A percentile compares a stretch with the other conserved stretches of the same genome.
Conservation (phyloP, 2,329 filamentous ascomycete species). For the Boeremia exigua region DNA sequence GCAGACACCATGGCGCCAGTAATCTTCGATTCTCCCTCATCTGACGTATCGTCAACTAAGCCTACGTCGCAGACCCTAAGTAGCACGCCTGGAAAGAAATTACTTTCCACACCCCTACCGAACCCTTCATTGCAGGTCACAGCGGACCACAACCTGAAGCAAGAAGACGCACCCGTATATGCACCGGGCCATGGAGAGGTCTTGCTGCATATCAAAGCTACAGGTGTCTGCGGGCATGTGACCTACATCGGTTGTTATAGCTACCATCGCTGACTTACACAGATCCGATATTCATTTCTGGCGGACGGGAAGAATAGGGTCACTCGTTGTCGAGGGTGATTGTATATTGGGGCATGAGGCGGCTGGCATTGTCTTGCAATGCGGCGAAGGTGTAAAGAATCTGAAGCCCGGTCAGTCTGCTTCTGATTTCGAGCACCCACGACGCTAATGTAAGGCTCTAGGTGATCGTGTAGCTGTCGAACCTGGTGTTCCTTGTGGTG, state of each 20-base stretch:
- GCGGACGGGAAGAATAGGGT: conserved; percentile 69
- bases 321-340: conserved; percentile 66
- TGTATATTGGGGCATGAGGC: conserved; percentile 72
- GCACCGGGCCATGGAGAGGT: conserved; percentile 62
- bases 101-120: conserved; percentile 33
- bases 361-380: conserved; percentile 64
- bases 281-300: conserved; percentile 74
- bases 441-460: conserved; percentile 5
- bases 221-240: conserved; percentile 67
- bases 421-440: neutral
- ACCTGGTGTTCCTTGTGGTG: conserved; percentile 67
- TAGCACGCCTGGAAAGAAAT: conserved; percentile 15
- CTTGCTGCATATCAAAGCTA: conserved; percentile 66
- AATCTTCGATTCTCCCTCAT: conserved; percentile 5
- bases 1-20: conserved; percentile 28
- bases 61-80: conserved; percentile 17
- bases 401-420: conserved; percentile 53
- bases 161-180: conserved; percentile 63
- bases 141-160: conserved; percentile 64
- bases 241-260: neutral
- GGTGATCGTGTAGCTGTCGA: conserved; percentile 72
- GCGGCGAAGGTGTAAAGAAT: conserved; percentile 61
- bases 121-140: conserved; percentile 67
- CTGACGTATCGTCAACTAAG: conserved; percentile 9
- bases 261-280: neutral